These are phyloP conservation scores for Phytophthora litchii DNA, from an alignment of 352 stramenopile genomes.

Conservation along the genomic window DNA sequence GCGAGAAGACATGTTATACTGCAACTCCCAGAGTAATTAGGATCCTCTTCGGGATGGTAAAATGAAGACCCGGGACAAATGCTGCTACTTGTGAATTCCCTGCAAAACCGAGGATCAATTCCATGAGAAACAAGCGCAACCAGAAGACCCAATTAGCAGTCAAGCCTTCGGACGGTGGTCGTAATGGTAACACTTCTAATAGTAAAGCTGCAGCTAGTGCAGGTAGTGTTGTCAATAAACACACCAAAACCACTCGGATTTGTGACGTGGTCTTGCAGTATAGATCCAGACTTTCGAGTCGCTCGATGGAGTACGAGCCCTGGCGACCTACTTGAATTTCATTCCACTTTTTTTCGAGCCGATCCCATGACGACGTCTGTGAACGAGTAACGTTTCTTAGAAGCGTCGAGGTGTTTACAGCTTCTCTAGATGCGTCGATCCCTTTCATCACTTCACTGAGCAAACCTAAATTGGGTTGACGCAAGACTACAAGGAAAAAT, in stretches of 20 bases:
- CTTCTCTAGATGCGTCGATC: background rate
- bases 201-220: background rate
- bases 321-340: slow-evolving; percentile 8
- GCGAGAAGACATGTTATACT: background rate
- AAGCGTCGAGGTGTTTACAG: background rate
- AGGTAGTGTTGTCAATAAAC: slow-evolving; percentile 1
- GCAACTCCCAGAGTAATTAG: background rate
- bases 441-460: slow-evolving; percentile 1
- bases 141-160: slow-evolving; percentile 3
- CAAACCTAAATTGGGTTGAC: background rate
- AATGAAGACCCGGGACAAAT: slow-evolving; percentile 1
- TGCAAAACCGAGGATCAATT: background rate
- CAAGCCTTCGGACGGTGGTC: background rate
- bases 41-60: background rate
- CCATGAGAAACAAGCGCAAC: background rate
- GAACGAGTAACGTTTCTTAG: background rate
- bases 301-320: slow-evolving; percentile 2
- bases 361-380: background rate
- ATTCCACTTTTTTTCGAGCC: slow-evolving; percentile 3
- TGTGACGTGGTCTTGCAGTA: slow-evolving; percentile 6
- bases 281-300: slow-evolving; percentile 2
- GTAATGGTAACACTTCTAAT: slow-evolving; percentile 1
- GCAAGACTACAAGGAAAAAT: too few species aligned
- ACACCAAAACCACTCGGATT: background rate
- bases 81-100: background rate